Conservation (phyloP, 192 early-diverging fungal genomes). For the Backusella parvicylindrica region DNA sequence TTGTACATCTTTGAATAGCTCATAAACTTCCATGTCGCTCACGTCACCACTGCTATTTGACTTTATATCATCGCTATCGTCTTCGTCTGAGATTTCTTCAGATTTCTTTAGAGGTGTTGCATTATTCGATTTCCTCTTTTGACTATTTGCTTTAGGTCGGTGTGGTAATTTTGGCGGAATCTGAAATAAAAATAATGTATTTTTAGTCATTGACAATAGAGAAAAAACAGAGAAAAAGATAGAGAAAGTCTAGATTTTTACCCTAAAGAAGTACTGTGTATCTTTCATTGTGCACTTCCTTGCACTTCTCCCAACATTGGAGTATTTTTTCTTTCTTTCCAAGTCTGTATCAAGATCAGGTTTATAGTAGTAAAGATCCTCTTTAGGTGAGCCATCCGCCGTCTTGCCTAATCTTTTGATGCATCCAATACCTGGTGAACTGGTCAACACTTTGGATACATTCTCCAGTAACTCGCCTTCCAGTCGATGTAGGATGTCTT, state of each 20-base stretch:
- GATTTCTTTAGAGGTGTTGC: not conserved
- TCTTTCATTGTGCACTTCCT: constrained; percentile 48
- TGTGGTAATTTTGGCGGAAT: constrained; percentile 48
- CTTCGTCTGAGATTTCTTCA: not conserved
- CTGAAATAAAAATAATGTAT: constrained; percentile 9
- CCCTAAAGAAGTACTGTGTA: constrained; percentile 44
- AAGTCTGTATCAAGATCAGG: constrained; percentile 40
- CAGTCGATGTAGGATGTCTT: constrained; percentile 35
- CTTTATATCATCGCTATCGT: not conserved
- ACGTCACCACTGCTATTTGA: constrained; percentile 17
- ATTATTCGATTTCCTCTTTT: not conserved
- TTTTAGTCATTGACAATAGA: not conserved
- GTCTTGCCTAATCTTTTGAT: constrained; percentile 45
- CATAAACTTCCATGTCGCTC: constrained; percentile 19
- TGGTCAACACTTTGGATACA: constrained; percentile 20
- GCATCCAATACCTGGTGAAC: constrained; percentile 34
- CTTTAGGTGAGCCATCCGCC: constrained; percentile 44
- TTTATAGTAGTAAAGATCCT: constrained; percentile 45
- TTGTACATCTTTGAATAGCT: constrained; percentile 17
- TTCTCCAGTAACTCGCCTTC: constrained; percentile 12
- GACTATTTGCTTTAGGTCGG: constrained; percentile 19
- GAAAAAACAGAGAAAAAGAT: not conserved
- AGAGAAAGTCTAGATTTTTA: constrained; percentile 4
- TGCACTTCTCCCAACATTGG: constrained; percentile 36
- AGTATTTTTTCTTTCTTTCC: constrained; percentile 35